Conservation (phyloP, 2,329 filamentous ascomycete genomes). For the Cytospora paraplurivora region DNA sequence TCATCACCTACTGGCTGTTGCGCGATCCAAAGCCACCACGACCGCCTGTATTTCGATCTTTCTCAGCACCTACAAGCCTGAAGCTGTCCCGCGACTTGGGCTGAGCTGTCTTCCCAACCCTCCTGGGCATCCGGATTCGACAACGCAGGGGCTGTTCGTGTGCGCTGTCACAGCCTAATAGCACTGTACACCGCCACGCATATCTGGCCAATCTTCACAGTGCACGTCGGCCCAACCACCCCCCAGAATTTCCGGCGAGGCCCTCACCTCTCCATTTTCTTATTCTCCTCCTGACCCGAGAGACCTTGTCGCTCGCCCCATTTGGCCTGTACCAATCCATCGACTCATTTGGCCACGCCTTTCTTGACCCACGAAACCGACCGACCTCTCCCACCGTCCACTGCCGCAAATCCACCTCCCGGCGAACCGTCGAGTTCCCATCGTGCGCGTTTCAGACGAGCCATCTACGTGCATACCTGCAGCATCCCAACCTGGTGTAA, state of each 20-base stretch:
- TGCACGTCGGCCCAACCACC: conserved; percentile 2
- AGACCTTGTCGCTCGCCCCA: conserved; percentile 9
- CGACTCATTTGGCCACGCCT: conserved; percentile 24
- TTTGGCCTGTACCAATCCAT: conserved; percentile 22
- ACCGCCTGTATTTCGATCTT: not conserved
- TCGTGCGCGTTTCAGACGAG: conserved; percentile 24
- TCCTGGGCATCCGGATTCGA: not conserved
- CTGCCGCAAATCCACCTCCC: conserved; percentile 21
- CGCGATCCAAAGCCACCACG: not conserved
- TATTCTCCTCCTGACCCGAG: conserved; percentile 20
- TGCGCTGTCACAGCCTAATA: not conserved
- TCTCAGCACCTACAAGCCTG: not conserved
- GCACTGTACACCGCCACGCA: not conserved
- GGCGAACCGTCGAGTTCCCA: conserved; percentile 15
- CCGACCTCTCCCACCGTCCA: conserved; percentile 13
- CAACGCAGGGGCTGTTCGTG: not conserved
- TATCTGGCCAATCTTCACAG: not conserved
- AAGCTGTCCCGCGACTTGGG: not conserved
- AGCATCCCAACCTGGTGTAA: conserved; percentile 14
- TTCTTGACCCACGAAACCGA: conserved; percentile 16
- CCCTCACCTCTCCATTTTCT: conserved; percentile 16
- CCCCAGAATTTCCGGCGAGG: conserved; percentile 3
- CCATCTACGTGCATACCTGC: conserved; percentile 7
- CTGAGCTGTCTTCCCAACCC: not conserved
- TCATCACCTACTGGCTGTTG: not conserved